Evolutionary conservation across 1,284 basidiomycete species (phyloP), one percentile per base, ranked within the genome.

Genomic region (Cystobasidiaceae sp.): DNA sequence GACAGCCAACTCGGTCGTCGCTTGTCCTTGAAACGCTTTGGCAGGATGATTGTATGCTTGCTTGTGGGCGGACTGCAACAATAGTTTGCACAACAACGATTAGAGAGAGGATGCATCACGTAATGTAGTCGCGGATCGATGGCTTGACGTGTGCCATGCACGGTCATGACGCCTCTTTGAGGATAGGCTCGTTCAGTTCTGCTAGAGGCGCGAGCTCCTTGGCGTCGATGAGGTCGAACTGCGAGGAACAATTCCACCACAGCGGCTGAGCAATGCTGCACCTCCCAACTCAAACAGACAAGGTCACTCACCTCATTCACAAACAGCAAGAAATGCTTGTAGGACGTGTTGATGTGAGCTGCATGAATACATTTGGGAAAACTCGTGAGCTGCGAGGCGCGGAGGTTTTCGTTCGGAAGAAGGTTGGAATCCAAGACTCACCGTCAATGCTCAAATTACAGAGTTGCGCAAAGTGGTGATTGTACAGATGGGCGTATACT

Each of bases 261-360:
- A 8, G 44, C 11, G 25, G n/a, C n/a, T 55, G 30, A 57, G 17
- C 28, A 23, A n/a, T 23, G 25, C 43, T 56, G 30, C 32, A 23
- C 45, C 30, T 43, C 6, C 27, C 1, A 39, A 48, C 21, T 17
- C 23, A 15, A 17, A 25, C 39, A 63, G 57, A 52, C 66, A 34
- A 55, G 68, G 66, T 66, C 54, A 73, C 79, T 72, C 74, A 90
- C 91, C 82, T 98, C 94, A 73, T 91, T 87, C 68, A 97, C 86
- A 76, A 98, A 97, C 50, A 98, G 82, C 80, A 97, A 89, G 81
- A 98, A 98, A 79, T 98, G 96, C 30, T 91, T 85, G 78, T 98
- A 99, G 75, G 93, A 97, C 2, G 96, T 99, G 78, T 99, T 99
- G 71, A 99, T 82, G 77, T 99, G 96, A 0, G 94, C 94, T 96